phyloP scores from a whole-genome alignment of 192 early-diverging fungal species.

The Rhizophagus prolifer region DNA sequence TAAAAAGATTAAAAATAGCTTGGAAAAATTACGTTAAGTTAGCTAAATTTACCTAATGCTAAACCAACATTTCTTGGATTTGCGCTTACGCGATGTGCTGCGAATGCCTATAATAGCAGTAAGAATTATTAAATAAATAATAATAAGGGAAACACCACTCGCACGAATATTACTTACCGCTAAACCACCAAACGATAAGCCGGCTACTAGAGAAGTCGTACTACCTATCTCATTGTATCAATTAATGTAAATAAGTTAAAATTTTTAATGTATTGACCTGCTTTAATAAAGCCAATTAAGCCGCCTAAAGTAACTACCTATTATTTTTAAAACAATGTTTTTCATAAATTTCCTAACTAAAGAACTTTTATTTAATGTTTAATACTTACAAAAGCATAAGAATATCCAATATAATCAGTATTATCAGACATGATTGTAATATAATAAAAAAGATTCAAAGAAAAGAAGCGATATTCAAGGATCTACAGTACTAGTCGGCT shows the following conservation, averaged over 20 bases:
- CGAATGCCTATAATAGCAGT: constrained; percentile 20
- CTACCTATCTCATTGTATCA: constrained; percentile 24
- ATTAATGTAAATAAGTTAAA: constrained; percentile 22
- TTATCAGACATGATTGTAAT: neutral
- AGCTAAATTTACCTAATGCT: constrained; percentile 34
- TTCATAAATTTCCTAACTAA: neutral
- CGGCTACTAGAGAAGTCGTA: constrained; percentile 31
- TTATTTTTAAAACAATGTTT: neutral
- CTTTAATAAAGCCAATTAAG: constrained; percentile 31
- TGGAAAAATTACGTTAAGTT: neutral
- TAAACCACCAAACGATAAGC: constrained; percentile 34
- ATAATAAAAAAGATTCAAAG: neutral
- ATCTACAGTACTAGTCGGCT: too few relatives aligned
- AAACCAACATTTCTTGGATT: constrained; percentile 33
- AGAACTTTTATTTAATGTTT: neutral
- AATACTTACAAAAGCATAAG: constrained; percentile 23
- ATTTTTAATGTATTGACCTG: neutral
- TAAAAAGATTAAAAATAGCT: neutral
- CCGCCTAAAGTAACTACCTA: constrained; percentile 31
- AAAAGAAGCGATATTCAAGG: too few relatives aligned
- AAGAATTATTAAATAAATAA: neutral
- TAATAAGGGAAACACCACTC: neutral
- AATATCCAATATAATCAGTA: constrained; percentile 29
- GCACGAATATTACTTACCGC: constrained; percentile 4
- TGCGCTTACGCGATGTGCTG: constrained; percentile 34